Evolutionary conservation across 2,329 filamentous ascomycete species (phyloP).

Genomic region (Pseudogymnoascus sp.): DNA sequence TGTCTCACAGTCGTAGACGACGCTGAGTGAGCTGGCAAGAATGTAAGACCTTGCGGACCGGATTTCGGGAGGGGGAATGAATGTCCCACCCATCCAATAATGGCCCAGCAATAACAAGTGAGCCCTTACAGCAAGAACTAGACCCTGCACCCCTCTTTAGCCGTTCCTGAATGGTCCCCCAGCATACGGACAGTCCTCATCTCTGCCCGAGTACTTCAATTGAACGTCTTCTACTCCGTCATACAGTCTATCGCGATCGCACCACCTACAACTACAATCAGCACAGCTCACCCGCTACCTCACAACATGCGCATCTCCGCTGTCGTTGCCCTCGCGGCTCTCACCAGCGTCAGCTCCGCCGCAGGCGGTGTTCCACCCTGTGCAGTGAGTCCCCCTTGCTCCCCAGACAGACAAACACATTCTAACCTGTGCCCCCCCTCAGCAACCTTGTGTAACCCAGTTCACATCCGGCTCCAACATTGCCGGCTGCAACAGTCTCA

Average conservation of each 20-base stretch:
- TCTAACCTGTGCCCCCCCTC: neutral
- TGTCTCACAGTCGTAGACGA: neutral
- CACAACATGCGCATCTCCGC: slow-evolving; percentile 15
- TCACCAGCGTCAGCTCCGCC: slow-evolving; percentile 31
- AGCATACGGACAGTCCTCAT: neutral
- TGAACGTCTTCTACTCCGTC: slow-evolving; percentile 8
- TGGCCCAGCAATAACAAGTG: neutral
- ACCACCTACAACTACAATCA: slow-evolving; percentile 12
- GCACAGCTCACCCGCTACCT: neutral
- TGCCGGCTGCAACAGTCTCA: slow-evolving; percentile 33
- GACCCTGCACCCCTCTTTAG: slow-evolving; percentile 2
- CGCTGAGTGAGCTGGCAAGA: neutral
- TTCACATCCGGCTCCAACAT: slow-evolving; percentile 34
- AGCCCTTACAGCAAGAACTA: slow-evolving; percentile 1
- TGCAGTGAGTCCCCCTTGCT: slow-evolving; percentile 40
- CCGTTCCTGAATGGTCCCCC: slow-evolving; percentile 6
- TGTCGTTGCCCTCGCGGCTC: slow-evolving; percentile 42
- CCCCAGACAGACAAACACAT: neutral
- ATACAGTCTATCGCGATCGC: slow-evolving; percentile 9
- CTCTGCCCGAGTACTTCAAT: neutral
- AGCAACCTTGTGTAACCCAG: slow-evolving; percentile 28
- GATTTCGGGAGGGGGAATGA: neutral
- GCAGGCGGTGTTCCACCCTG: slow-evolving; percentile 41
- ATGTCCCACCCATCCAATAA: slow-evolving; percentile 1
- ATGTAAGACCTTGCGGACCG: neutral